Evolutionary conservation across 768 basidiomycete genomes (phyloP), one percentile per base, ranked within the genome.

Genomic region (Psilocybe sp.): DNA sequence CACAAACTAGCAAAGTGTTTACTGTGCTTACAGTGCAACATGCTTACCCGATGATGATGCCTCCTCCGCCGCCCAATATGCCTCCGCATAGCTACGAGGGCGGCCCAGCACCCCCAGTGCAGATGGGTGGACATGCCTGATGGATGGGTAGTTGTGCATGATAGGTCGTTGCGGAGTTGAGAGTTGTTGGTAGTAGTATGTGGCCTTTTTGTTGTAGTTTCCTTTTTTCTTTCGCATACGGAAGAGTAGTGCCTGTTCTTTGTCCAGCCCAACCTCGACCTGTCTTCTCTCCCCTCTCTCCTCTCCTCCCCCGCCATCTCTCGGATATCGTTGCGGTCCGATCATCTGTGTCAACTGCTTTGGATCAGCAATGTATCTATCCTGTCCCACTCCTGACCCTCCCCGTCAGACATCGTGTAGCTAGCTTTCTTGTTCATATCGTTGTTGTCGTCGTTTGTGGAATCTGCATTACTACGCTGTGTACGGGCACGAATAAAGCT

Each of bases 31-130:
- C 69, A 93, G 91, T 92, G 65, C 84, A 85, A 68, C 91, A 92
- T 59, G 88, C 91, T 32, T 93, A 92, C 65, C 85, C 80, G n/a
- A 89, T 90, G 87, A 92, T 92, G 89, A 90, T 91, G 86, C 87
- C 84, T 47, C 85, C 85, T 6, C 83, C 85, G 44, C 64, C 63
- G 9, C 60, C 59, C 45, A 79, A 75, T 50, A 80, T 79, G 38
- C 85, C 84, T 36, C 85, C 84, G 54, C 89, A 90, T 62, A 79
- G 78, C 32, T 92, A 91, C 67, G 88, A 92, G 40, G 81, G 77
- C 52, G 80, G 78, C 14, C 81, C 82, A 50, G 79, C 84, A 32
- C 82, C 79, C 46, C 85, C 82, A 19, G 86, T 86, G 46, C 83
- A 74, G 44, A 89, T 91, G 89, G 85, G 87, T 51, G 87, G 86